A percentile compares a stretch with the other conserved stretches of the same genome.
Conservation (phyloP, 1,139 yeast species). For the Hansenula lynferdii region DNA sequence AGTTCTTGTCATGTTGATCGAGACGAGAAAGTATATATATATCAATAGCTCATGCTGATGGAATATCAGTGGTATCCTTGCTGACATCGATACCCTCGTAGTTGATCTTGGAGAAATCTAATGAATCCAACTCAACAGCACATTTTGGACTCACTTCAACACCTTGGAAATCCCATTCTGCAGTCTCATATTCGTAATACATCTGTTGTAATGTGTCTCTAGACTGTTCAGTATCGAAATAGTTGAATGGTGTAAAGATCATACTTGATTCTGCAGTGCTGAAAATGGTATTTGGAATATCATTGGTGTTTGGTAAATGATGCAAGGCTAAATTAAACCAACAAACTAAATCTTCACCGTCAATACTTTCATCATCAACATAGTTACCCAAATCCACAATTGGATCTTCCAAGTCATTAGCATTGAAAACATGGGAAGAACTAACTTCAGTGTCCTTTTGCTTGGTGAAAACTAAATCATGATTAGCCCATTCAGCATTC, state of each 20-base stretch:
- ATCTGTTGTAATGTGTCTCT: slow-evolving; percentile 20
- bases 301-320: slow-evolving; percentile 24
- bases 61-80: slow-evolving; percentile 12
- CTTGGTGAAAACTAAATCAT: slow-evolving; percentile 18
- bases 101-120: slow-evolving; percentile 10
- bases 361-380: slow-evolving; percentile 20
- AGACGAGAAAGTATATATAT: not conserved
- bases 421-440: slow-evolving; percentile 19
- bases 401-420: slow-evolving; percentile 20
- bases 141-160: slow-evolving; percentile 12
- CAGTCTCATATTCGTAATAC: slow-evolving; percentile 14
- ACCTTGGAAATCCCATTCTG: slow-evolving; percentile 20
- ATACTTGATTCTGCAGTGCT: slow-evolving; percentile 20
- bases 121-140: slow-evolving; percentile 9
- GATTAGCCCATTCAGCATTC: slow-evolving; percentile 22
- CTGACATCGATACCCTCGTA: slow-evolving; percentile 14
- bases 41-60: not conserved
- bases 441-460: slow-evolving; percentile 21
- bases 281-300: slow-evolving; percentile 23
- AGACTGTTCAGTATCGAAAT: slow-evolving; percentile 20
- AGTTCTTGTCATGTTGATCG: not conserved
- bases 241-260: slow-evolving; percentile 22
- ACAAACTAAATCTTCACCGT: slow-evolving; percentile 22
- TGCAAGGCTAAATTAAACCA: slow-evolving; percentile 24
- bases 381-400: slow-evolving; percentile 15